Evolutionary conservation across 228 moss, liverwort and hornwort species (phyloP), one percentile per base, ranked within the genome.

Genomic region (Sphagnum magellanicum): DNA sequence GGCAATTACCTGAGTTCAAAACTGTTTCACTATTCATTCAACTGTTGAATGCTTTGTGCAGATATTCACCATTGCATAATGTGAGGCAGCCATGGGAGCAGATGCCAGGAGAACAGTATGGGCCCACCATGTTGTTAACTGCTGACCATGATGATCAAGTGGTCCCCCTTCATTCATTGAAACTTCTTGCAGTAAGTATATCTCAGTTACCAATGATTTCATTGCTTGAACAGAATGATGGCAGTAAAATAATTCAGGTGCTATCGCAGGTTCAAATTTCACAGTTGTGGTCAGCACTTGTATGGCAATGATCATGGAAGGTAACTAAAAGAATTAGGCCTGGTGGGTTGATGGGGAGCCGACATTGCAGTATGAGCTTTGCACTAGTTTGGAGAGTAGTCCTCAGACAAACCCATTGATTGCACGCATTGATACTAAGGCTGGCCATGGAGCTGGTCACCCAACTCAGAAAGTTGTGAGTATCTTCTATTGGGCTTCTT

Each of bases 81-180:
- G 91, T 94, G 68, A 88, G 57, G 67, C 83, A 87, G 4, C 94
- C 94, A 4, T 94, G 94, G 94, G 88, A 90, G 66, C 72, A 77
- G 48, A 82, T 74, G 58, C 55, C 50, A 0, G 65, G 53, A 4
- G 65, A 78, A 14, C 91, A 94, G 70, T 94, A 94, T 48, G 91
- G 89, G 8, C 69, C 91, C 0, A 90, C 83, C 51, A 79, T 91
- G 89, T 69, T 91, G 89, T 69, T 94, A 71, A 94, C 94, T 17
- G 94, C 94, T 4, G 91, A 91, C 66, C 94, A 94, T 12, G 94
- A 94, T 71, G 94, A 94, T 71, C 82, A 91, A 72, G 94, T 94
- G 17, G 94, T 94, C 69, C 94, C 94, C 13, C 81, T 91, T 1
- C 94, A 94, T 72, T 89, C 94, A 0, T 81, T 94, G 74, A 94